Evolutionary conservation across 1,284 basidiomycete genomes (phyloP).

Genomic region (Malassezia restricta): DNA sequence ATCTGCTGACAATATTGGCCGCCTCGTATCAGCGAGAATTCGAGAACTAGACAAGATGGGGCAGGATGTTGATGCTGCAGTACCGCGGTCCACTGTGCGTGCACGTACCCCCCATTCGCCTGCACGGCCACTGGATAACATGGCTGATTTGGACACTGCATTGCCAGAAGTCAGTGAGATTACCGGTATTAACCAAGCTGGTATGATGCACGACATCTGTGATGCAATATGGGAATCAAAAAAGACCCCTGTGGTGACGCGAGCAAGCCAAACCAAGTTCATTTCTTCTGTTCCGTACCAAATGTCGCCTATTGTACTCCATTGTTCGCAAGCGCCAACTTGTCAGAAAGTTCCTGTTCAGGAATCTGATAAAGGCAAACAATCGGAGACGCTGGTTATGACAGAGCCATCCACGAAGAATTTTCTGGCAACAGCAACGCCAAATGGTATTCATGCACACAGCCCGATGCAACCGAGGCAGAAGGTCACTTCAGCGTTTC

Average conservation of each 20-base stretch:
- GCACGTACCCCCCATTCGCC: neutral
- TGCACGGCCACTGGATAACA: neutral
- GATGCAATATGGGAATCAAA: neutral
- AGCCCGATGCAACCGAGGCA: neutral
- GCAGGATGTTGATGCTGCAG: neutral
- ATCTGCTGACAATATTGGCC: conserved; percentile 65
- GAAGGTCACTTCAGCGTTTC: neutral
- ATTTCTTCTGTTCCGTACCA: neutral
- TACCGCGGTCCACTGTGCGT: neutral
- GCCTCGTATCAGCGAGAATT: neutral
- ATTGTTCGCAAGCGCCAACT: neutral
- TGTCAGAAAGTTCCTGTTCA: neutral
- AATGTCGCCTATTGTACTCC: neutral
- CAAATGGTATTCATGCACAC: neutral
- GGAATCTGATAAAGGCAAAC: neutral
- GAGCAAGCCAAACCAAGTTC: neutral
- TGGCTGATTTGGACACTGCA: neutral
- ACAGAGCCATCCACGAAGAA: neutral
- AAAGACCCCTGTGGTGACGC: neutral
- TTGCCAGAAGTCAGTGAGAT: neutral
- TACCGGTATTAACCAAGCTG: neutral
- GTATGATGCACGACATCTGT: neutral
- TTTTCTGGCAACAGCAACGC: conserved; percentile 1
- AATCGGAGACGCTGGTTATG: neutral
- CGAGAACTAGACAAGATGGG: conserved; percentile 5